A percentile compares a stretch with the other conserved stretches of the same genome.
Conservation (phyloP, 2,329 filamentous ascomycete species). For the Raffaelea ambrosiae region DNA sequence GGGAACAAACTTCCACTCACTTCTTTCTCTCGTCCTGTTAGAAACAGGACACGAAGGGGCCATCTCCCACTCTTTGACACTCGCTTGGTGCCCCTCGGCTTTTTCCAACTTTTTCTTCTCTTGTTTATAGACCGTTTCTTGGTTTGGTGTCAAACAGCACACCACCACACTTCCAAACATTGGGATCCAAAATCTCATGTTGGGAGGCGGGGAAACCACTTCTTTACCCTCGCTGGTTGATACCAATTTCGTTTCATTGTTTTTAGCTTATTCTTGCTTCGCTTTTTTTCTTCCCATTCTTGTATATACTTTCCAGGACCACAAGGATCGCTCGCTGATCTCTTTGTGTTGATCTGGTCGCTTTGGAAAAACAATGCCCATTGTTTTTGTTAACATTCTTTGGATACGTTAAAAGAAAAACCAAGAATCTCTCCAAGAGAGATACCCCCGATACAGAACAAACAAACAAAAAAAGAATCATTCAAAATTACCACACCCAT, state of each 20-base stretch:
- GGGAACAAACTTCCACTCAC: too few species aligned
- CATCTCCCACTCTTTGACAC: background rate
- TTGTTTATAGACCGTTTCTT: background rate
- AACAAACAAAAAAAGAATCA: background rate
- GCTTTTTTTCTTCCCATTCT: conserved; percentile 1
- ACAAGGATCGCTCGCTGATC: too few species aligned
- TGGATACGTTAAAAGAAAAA: background rate
- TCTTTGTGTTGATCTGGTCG: too few species aligned
- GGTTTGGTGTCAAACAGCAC: conserved; percentile 2
- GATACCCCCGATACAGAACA: background rate
- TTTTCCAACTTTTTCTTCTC: background rate
- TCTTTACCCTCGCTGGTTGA: conserved; percentile 3
- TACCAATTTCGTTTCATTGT: conserved; percentile 1
- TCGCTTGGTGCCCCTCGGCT: background rate
- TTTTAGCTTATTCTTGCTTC: conserved; percentile 13
- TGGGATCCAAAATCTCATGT: too few species aligned
- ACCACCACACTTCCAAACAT: too few species aligned
- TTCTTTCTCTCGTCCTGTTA: background rate
- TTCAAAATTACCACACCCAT: background rate
- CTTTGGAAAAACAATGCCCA: background rate
- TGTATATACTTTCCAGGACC: conserved; percentile 2
- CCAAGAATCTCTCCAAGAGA: background rate
- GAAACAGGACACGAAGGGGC: background rate
- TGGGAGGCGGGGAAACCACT: background rate
- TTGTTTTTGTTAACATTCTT: too few species aligned